phyloP scores from a whole-genome alignment of 192 early-diverging fungal genomes.

The Rhizophagus sp. region DNA sequence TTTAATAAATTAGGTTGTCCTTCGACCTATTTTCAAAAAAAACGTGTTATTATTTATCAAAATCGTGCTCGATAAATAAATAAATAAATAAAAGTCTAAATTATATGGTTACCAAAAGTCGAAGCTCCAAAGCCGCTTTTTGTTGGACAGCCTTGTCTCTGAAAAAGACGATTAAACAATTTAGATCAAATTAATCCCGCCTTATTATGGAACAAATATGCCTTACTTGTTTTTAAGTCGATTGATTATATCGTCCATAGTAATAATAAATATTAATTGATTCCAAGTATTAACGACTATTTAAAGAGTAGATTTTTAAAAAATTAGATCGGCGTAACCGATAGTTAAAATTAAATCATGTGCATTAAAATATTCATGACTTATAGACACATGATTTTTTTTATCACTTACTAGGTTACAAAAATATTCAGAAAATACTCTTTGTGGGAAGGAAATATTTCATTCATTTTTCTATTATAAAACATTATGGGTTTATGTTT shows the following conservation, averaged over 20 bases:
- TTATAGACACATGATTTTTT: too few species aligned
- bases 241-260: conserved; percentile 22
- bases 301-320: too few species aligned
- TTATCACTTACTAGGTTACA: too few species aligned
- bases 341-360: too few species aligned
- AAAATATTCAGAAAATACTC: background rate
- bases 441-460: background rate
- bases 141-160: conserved; percentile 19
- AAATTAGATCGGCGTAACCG: too few species aligned
- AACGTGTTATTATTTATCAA: background rate
- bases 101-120: conserved; percentile 5
- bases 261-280: background rate
- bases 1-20: conserved; percentile 31
- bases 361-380: too few species aligned
- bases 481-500: conserved; percentile 64
- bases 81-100: background rate
- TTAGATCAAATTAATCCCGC: background rate
- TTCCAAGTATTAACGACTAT: background rate
- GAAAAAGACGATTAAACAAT: background rate
- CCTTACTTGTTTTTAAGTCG: conserved; percentile 22
- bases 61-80: background rate
- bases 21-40: conserved; percentile 18
- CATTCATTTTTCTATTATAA: background rate
- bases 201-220: background rate
- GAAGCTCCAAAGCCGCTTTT: conserved; percentile 19